Percentiles rank a stretch among this genome's conserved stretches.
These are phyloP conservation scores for Cymodocea nodosa DNA, from an alignment of 116 monocot genomes.

Conservation along the genomic window DNA sequence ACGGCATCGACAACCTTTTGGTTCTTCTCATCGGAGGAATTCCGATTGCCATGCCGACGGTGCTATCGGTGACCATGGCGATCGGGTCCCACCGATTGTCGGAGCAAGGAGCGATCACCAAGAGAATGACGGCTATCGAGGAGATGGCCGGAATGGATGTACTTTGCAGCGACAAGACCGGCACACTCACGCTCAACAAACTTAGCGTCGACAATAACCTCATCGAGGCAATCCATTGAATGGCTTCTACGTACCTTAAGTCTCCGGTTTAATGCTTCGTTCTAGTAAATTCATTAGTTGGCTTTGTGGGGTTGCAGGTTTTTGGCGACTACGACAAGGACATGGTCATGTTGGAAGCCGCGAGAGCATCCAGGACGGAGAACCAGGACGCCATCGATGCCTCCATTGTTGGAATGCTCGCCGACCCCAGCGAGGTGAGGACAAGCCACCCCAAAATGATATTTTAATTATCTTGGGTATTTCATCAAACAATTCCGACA, in stretches of 20 bases:
- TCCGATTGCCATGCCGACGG: conserved; percentile 88
- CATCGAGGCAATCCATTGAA: conserved; percentile 64
- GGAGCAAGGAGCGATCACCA: conserved; percentile 80
- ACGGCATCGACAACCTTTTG: conserved; percentile 52
- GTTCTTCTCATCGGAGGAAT: conserved; percentile 91
- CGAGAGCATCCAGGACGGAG: conserved; percentile 54
- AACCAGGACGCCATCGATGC: conserved; percentile 81
- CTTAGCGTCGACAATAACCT: conserved; percentile 61
- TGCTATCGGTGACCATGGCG: conserved; percentile 76
- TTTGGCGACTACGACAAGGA: conserved; percentile 21
- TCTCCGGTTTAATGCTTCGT: no score
- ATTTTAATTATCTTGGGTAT: not conserved
- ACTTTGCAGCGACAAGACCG: conserved; percentile 86
- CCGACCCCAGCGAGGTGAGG: conserved; percentile 53
- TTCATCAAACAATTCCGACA: not conserved
- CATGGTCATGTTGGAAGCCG: conserved; percentile 39
- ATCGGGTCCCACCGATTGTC: conserved; percentile 77
- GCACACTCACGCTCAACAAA: conserved; percentile 88
- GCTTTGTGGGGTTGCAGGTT: no score
- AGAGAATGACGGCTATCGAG: conserved; percentile 93
- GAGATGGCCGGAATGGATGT: conserved; percentile 99
- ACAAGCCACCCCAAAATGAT: not conserved
- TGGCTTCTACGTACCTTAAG: no score
- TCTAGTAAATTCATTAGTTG: no score
- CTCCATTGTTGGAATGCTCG: conserved; percentile 57